Conservation (phyloP, 352 stramenopile species). For the Phytophthora uliginosa region DNA sequence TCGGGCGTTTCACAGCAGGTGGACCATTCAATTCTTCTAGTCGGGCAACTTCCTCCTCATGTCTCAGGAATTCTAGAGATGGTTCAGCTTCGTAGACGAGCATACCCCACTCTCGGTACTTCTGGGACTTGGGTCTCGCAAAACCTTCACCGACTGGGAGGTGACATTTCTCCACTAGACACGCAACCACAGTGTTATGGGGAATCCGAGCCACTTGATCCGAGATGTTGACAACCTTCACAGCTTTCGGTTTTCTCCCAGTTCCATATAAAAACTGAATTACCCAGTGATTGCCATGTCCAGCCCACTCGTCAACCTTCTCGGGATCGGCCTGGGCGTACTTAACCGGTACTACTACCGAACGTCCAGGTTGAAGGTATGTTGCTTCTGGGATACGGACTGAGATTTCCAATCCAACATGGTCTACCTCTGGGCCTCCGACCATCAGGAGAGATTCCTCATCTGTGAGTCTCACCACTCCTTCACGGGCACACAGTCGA, state of each 20-base stretch:
- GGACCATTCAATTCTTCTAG: background rate
- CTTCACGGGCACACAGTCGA: constrained; percentile 4
- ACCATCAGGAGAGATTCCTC: constrained; percentile 10
- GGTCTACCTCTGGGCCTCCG: background rate
- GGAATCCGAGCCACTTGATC: too few relatives aligned
- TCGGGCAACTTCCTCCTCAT: too few relatives aligned
- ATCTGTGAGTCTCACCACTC: constrained; percentile 5
- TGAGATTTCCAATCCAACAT: background rate
- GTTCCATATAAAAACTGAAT: too few relatives aligned
- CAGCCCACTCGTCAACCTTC: background rate
- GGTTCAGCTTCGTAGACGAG: too few relatives aligned
- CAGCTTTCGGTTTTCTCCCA: too few relatives aligned
- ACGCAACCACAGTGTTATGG: too few relatives aligned
- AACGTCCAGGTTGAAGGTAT: background rate
- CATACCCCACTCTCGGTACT: too few relatives aligned
- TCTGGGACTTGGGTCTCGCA: too few relatives aligned
- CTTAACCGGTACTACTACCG: background rate
- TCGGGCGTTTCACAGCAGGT: background rate
- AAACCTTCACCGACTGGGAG: too few relatives aligned
- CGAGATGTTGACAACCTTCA: too few relatives aligned
- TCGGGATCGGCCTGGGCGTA: background rate
- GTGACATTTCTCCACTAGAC: too few relatives aligned
- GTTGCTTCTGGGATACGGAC: background rate
- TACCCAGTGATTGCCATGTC: background rate
- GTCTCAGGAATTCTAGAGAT: too few relatives aligned